Percentiles rank a stretch among this genome's conserved stretches.
These are phyloP conservation scores for Cryphonectria japonica DNA, from an alignment of 2,329 filamentous ascomycete genomes.

Conservation along the genomic window DNA sequence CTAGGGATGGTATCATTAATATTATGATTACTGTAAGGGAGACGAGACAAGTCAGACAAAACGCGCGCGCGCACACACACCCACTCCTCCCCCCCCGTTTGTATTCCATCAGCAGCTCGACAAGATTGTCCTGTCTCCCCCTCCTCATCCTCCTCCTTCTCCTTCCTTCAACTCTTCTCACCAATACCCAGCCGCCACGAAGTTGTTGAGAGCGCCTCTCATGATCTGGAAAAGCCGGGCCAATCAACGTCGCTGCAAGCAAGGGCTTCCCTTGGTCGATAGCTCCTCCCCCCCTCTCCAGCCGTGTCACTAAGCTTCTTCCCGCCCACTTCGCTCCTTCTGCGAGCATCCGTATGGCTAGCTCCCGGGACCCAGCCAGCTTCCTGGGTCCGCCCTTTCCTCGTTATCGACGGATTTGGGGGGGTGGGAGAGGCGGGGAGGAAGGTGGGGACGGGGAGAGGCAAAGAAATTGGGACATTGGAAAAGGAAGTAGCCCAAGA, in stretches of 20 bases:
- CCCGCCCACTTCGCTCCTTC: constrained; percentile 18
- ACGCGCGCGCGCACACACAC: too few species aligned
- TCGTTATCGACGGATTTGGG: neutral
- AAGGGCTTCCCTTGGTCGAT: constrained; percentile 13
- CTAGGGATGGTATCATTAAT: neutral
- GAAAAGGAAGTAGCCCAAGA: neutral
- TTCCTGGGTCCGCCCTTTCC: too few species aligned
- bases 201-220: neutral
- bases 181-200: neutral
- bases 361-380: constrained; percentile 8
- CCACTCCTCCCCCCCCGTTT: too few species aligned
- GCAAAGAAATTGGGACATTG: neutral
- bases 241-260: neutral
- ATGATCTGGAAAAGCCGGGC: neutral
- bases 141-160: too few species aligned
- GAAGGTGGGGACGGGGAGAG: too few species aligned
- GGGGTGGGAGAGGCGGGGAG: too few species aligned
- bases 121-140: too few species aligned
- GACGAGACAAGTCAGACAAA: neutral
- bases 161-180: neutral
- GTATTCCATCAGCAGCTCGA: too few species aligned
- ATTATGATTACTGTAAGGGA: neutral
- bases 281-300: neutral
- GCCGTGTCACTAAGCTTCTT: neutral
- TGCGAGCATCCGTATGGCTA: constrained; percentile 10